A percentile compares a stretch with the other conserved stretches of the same genome.
Conservation (phyloP, 2,329 filamentous ascomycete genomes). For the Teratosphaeria zuluensis region DNA sequence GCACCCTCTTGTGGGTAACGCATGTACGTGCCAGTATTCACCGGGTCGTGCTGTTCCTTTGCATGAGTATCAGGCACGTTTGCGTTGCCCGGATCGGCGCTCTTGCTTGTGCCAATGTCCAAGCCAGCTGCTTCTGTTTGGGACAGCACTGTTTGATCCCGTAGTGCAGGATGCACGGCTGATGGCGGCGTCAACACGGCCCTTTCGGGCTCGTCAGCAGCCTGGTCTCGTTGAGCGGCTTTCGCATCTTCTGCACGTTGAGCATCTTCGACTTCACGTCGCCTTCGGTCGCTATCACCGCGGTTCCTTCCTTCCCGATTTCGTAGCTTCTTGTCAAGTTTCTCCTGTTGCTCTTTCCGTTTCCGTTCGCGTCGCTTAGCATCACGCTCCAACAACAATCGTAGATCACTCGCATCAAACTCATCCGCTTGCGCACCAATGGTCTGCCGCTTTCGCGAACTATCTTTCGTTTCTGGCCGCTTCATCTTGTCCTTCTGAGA, state of each 20-base stretch:
- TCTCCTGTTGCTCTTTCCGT: slow-evolving; percentile 57
- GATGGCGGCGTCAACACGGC: slow-evolving; percentile 18
- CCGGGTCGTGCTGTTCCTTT: slow-evolving; percentile 3
- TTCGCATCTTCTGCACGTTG: slow-evolving; percentile 35
- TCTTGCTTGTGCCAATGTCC: slow-evolving; percentile 16
- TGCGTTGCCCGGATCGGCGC: not conserved
- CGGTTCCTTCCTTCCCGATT: slow-evolving; percentile 54
- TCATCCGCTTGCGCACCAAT: slow-evolving; percentile 69
- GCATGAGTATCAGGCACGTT: not conserved
- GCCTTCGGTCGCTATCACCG: slow-evolving; percentile 19
- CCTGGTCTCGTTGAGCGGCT: slow-evolving; percentile 11
- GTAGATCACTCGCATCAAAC: slow-evolving; percentile 71
- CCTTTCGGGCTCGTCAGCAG: slow-evolving; percentile 1
- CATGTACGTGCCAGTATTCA: slow-evolving; percentile 19
- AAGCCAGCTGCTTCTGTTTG: slow-evolving; percentile 17
- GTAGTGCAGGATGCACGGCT: slow-evolving; percentile 26
- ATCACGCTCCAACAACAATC: slow-evolving; percentile 86
- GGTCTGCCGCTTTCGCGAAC: slow-evolving; percentile 44
- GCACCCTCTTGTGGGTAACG: slow-evolving; percentile 8
- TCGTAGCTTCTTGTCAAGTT: slow-evolving; percentile 54
- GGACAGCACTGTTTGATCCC: slow-evolving; percentile 10
- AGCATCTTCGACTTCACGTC: slow-evolving; percentile 47
- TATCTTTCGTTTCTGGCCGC: slow-evolving; percentile 15
- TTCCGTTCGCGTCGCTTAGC: slow-evolving; percentile 69
- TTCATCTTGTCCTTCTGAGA: slow-evolving; percentile 22